Percentiles rank a stretch among this genome's conserved stretches.
Evolutionary conservation across 257 asterid species (phyloP).

Genomic region (Plantago elongata): DNA sequence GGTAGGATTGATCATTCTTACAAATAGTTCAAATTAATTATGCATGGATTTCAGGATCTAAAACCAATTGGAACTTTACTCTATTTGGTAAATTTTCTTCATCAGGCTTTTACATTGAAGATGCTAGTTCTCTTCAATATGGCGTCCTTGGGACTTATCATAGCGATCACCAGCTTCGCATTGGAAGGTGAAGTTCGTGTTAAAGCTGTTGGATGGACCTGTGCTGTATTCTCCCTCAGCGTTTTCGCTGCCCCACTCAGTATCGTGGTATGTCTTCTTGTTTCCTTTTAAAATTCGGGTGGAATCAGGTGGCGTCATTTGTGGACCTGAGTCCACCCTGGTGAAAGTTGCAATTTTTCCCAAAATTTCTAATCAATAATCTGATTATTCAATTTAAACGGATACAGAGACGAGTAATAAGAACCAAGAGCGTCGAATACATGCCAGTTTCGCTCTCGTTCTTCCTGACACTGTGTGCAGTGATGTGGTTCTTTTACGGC

Average conservation of each 20-base stretch:
- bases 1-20: conserved; percentile 24
- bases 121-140: conserved; percentile 45
- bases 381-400: neutral
- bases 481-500: conserved; percentile 85
- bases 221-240: conserved; percentile 61
- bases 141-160: conserved; percentile 28
- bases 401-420: conserved; percentile 31
- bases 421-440: conserved; percentile 71
- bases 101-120: conserved; percentile 43
- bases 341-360: neutral
- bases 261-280: conserved; percentile 53
- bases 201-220: conserved; percentile 64
- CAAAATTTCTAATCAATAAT: neutral
- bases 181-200: conserved; percentile 25
- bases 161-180: conserved; percentile 26
- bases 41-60: neutral
- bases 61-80: neutral
- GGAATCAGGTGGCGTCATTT: too few relatives aligned
- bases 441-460: conserved; percentile 72
- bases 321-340: too few relatives aligned
- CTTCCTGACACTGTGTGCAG: conserved; percentile 66
- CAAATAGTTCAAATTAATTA: too few relatives aligned
- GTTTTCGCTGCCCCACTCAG: conserved; percentile 81
- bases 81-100: neutral
- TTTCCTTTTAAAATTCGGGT: neutral